Percentiles rank a stretch among this genome's conserved stretches.
Evolutionary conservation across 352 stramenopile genomes (phyloP).

Genomic region (Pythium utonaiense): DNA sequence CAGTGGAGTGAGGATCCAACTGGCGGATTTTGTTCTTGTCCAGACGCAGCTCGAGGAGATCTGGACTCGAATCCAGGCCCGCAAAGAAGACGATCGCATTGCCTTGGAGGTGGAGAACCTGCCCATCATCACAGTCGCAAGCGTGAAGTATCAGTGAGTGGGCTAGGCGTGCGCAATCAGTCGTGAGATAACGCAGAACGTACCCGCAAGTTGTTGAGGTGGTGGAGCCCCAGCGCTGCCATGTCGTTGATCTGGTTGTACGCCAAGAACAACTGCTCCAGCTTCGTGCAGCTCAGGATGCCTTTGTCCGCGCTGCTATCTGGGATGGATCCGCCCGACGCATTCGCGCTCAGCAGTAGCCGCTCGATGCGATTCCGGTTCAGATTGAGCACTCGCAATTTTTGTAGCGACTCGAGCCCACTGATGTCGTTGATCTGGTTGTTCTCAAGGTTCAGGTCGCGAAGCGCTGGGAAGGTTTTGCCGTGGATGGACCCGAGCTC

Average conservation of each 20-base stretch:
- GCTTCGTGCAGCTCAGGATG: constrained; percentile 52
- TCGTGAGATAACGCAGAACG: too few relatives aligned
- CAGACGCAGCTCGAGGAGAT: constrained; percentile 67
- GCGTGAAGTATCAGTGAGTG: too few relatives aligned
- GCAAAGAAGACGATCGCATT: constrained; percentile 74
- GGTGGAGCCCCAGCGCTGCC: constrained; percentile 57
- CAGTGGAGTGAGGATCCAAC: constrained; percentile 52
- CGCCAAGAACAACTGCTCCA: constrained; percentile 68
- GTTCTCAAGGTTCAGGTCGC: constrained; percentile 80
- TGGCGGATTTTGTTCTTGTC: constrained; percentile 85
- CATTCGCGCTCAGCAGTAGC: constrained; percentile 28
- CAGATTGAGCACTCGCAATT: constrained; percentile 63
- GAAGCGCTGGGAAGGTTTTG: constrained; percentile 57
- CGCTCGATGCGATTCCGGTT: constrained; percentile 75
- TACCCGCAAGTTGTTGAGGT: constrained; percentile 65
- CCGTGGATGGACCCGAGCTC: constrained; percentile 57
- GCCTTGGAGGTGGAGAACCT: constrained; percentile 74
- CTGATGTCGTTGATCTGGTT: constrained; percentile 80
- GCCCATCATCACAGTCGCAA: too few relatives aligned
- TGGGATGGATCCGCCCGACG: constrained; percentile 12
- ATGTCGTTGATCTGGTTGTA: constrained; percentile 85
- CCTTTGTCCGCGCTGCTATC: constrained; percentile 42
- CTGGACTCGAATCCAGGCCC: constrained; percentile 54
- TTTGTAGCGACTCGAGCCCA: constrained; percentile 56
- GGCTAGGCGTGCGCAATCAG: too few relatives aligned